Evolutionary conservation across 2,329 filamentous ascomycete species (phyloP), one percentile per base, ranked within the genome.

Genomic region (Trichoderma sp.): DNA sequence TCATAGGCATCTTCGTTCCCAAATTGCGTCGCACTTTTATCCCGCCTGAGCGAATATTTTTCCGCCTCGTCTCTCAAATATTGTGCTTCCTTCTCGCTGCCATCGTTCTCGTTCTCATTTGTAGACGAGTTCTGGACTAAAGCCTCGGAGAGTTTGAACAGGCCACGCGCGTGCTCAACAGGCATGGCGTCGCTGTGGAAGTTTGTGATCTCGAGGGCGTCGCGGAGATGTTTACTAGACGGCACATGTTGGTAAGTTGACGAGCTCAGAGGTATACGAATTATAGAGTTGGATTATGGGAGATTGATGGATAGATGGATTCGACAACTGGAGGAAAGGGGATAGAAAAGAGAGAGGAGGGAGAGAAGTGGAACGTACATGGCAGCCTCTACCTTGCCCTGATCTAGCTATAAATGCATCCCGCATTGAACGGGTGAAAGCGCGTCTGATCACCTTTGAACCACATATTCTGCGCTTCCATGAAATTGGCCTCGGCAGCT

Each of bases 181-280:
- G 43, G 43, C 43, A 47, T 47, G 18, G 43, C 15, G 18, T 47
- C 43, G 43, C 18, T 21, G 18, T 47, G 43, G 18, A 47, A 47
- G 11, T 47, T 47, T 21, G 43, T 47, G 43, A 47, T 47, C 3
- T 47, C 43, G 3, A 47, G 18, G 4, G 18, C n/a, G n/a, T 47
- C 43, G 3, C 43, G 43, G 18, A 47, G 43, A 47, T 47, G 43
- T 47, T 21, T 47, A 47, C 43, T 47, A 11, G 15, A 9, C 18
- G 21, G n/a, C 15, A 21, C 8, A 11, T n/a, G 15, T 21, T n/a
- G 43, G 43, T 47, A 47, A 47, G n/a, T 47, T 47, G 3, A 11
- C 3, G 18, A 47, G 0, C 0, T n/a, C 43, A 21, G n/a, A 47
- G 1, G 15, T 21, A n/a, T 0, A 15, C 15, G 21, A 1, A 47